Percentiles rank a stretch among this genome's conserved stretches.
These are phyloP conservation scores for Dionaea muscipula DNA, from an alignment of 179 eudicot species.

Conservation along the genomic window DNA sequence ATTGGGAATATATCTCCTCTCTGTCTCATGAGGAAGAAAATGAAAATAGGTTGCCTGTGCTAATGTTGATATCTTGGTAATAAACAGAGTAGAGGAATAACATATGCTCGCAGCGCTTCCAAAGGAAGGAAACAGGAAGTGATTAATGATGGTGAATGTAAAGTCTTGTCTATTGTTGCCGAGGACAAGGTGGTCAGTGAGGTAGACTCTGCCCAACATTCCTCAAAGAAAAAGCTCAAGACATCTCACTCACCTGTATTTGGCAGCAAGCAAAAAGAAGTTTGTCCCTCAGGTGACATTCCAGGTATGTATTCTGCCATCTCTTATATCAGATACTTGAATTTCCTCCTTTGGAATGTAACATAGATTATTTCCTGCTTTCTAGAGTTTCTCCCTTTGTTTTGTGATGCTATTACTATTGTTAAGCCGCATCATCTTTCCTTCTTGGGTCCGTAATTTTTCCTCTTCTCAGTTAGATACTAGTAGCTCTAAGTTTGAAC, in stretches of 20 bases:
- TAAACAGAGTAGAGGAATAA: slow-evolving; percentile 49
- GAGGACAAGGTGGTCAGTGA: slow-evolving; percentile 2
- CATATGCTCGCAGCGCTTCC: slow-evolving; percentile 20
- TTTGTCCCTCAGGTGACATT: background rate
- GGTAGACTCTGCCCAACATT: slow-evolving; percentile 8
- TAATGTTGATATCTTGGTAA: background rate
- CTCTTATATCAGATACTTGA: background rate
- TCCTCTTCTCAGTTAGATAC: background rate
- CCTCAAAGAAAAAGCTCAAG: slow-evolving; percentile 28
- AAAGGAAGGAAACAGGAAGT: slow-evolving; percentile 34
- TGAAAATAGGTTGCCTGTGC: background rate
- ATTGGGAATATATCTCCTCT: no score
- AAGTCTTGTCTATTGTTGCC: background rate
- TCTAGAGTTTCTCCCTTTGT: no score
- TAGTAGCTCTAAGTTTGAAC: background rate
- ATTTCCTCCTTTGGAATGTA: no score
- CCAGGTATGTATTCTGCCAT: slow-evolving; percentile 1
- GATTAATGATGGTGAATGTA: no score
- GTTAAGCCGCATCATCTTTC: background rate
- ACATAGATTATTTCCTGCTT: no score
- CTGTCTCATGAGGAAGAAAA: no score
- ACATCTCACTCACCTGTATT: slow-evolving; percentile 12
- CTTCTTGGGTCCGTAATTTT: no score
- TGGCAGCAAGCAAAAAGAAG: background rate
- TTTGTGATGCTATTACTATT: no score